Percentiles rank a stretch among this genome's conserved stretches.
Conservation (phyloP, 2,329 filamentous ascomycete species). For the Grosmannia huntii region DNA sequence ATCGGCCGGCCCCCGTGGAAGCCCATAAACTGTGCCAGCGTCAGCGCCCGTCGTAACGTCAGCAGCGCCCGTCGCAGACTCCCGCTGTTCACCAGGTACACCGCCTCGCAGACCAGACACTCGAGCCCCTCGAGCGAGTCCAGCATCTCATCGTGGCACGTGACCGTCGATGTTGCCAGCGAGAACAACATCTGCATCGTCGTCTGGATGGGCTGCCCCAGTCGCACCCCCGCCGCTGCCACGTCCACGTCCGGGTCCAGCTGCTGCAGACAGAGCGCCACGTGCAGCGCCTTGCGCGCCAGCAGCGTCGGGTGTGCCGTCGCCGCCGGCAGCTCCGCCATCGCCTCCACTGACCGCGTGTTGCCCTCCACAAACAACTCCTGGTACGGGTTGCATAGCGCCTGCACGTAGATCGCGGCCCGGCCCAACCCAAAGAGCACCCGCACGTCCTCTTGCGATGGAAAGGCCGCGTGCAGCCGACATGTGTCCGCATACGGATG, state of each 20-base stretch:
- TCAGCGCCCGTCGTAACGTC: slow-evolving; percentile 28
- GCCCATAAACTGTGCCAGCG: slow-evolving; percentile 11
- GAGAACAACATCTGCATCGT: background rate
- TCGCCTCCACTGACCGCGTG: background rate
- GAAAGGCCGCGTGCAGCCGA: slow-evolving; percentile 3
- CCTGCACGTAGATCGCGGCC: slow-evolving; percentile 3
- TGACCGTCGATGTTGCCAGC: slow-evolving; percentile 21
- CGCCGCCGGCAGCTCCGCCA: slow-evolving; percentile 1
- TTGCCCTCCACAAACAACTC: slow-evolving; percentile 1
- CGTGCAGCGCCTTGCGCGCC: slow-evolving; percentile 20
- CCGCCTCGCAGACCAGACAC: slow-evolving; percentile 32
- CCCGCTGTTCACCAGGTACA: slow-evolving; percentile 34
- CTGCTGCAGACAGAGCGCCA: slow-evolving; percentile 20
- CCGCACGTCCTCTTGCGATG: slow-evolving; percentile 1
- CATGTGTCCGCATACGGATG: background rate
- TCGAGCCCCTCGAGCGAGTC: slow-evolving; percentile 34
- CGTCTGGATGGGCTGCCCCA: background rate
- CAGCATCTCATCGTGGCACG: slow-evolving; percentile 31
- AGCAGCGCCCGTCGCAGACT: slow-evolving; percentile 33
- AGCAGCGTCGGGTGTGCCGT: slow-evolving; percentile 23
- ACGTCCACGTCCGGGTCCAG: background rate
- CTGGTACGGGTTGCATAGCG: slow-evolving; percentile 3
- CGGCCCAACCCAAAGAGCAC: slow-evolving; percentile 4
- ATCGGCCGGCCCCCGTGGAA: background rate
- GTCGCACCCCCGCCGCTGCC: background rate